These are phyloP conservation scores for Boletus rex-veris DNA, from an alignment of 768 basidiomycete genomes.

Conservation along the genomic window DNA sequence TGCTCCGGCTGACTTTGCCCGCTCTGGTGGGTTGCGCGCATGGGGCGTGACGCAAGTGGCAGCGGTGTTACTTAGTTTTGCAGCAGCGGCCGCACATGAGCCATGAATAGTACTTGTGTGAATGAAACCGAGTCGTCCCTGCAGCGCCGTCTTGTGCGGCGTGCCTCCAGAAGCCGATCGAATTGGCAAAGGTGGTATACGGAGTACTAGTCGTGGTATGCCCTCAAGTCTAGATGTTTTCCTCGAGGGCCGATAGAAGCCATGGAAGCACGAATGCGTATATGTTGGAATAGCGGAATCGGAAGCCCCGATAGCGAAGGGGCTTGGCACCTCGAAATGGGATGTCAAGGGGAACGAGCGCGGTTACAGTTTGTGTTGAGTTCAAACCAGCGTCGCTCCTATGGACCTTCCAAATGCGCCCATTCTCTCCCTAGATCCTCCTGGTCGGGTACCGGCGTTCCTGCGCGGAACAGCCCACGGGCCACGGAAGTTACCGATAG, in stretches of 20 bases:
- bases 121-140: background rate
- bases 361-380: background rate
- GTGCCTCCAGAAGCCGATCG: slow-evolving; percentile 9
- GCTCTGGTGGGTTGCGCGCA: background rate
- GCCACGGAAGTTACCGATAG: slow-evolving; percentile 23
- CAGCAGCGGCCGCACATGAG: background rate
- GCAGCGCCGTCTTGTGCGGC: slow-evolving; percentile 11
- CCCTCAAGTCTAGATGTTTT: slow-evolving; percentile 8
- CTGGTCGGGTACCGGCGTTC: slow-evolving; percentile 10
- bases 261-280: slow-evolving; percentile 3
- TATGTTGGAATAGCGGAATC: slow-evolving; percentile 23
- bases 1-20: slow-evolving; percentile 2
- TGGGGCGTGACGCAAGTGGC: slow-evolving; percentile 5
- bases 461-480: slow-evolving; percentile 14
- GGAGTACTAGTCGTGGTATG: background rate
- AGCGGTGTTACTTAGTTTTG: slow-evolving; percentile 2
- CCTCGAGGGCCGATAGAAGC: slow-evolving; percentile 24
- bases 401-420: slow-evolving; percentile 20
- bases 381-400: background rate
- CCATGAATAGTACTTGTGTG: slow-evolving; percentile 7
- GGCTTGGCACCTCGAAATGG: slow-evolving; percentile 25
- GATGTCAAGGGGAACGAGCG: slow-evolving; percentile 10
- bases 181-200: slow-evolving; percentile 6
- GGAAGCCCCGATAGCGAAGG: slow-evolving; percentile 29
- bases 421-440: slow-evolving; percentile 12